Base-by-base conservation (phyloP, 495 filamentous ascomycete genomes). In the Aspergillus avenaceus region DNA sequence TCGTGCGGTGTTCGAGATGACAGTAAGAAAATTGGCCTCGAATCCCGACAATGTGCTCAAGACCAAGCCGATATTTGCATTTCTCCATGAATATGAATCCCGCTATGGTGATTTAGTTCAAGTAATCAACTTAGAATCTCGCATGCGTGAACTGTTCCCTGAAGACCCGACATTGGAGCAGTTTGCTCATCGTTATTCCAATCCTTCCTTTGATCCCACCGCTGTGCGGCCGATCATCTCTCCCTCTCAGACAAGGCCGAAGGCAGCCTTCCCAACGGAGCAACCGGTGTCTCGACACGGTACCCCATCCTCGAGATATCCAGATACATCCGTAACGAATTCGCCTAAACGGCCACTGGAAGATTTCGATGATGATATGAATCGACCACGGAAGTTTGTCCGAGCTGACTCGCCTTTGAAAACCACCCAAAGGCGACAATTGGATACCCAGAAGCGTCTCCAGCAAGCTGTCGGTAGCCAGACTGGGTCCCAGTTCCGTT, bases 51-150 rank as follows among this genome's bases (percentile, higher is more conserved):
- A 76, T 27, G 70, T 84, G 0, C 74, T 79, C 49, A 95, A 90
- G 55, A 77, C 89, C 5, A 95, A 95, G 60, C 82, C 84, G 4
- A 80, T 98, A 1, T 95, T 91, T 50, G 73, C 81, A 1, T 97
- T 87, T 66, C 91, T 98, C 58, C 91, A 98, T 64, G 84, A 89
- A 47, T 97, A 95, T 62, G 92, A 97, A 68, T 87, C 88, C n/a
- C 79, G 87, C 38, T 97, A 90, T 59, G 93, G 95, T 36, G 95
- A 98, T 61, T 77, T 97, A 0, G 76, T 82, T 16, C 90, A 96
- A 61, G 85, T 98, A 29, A 81, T 83, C 56, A 93, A 93, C 62
- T 73, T 98, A 23, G 93, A 98, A 63, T 86, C 81, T 61, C 86
- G 93, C 24, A 97, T 97, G 92, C 76, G 79, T 19, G 91, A 96